These are phyloP conservation scores for Micractinium sp. DNA, from an alignment of 139 green algal species.

Conservation along the genomic window DNA sequence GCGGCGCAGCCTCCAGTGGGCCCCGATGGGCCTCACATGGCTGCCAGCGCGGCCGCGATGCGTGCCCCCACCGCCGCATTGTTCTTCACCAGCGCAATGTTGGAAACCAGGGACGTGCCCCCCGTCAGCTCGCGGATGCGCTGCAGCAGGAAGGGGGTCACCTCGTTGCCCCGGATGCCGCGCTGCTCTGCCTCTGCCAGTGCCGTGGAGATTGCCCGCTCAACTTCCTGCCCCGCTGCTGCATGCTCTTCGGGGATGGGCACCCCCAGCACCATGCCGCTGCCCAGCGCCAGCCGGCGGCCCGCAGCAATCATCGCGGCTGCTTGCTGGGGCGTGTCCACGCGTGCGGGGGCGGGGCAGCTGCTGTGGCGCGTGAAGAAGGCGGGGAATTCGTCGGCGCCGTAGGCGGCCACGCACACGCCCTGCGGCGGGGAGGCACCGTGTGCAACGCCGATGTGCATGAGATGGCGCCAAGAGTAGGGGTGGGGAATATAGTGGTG, in stretches of 20 bases:
- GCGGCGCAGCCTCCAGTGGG: too few relatives aligned
- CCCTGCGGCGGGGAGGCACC: slow-evolving; percentile 59
- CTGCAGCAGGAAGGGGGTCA: slow-evolving; percentile 95
- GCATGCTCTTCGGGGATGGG: slow-evolving; percentile 81
- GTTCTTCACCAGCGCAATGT: slow-evolving; percentile 95
- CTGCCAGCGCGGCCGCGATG: slow-evolving; percentile 66
- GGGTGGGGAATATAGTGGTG: slow-evolving; percentile 38
- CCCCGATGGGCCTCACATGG: neutral
- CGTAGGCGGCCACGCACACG: slow-evolving; percentile 87
- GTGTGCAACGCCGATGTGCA: too few relatives aligned
- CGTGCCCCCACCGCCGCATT: slow-evolving; percentile 87
- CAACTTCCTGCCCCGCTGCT: slow-evolving; percentile 68
- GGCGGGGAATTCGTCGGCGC: slow-evolving; percentile 91
- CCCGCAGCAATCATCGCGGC: slow-evolving; percentile 66
- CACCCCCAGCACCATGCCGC: slow-evolving; percentile 81
- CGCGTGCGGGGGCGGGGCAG: slow-evolving; percentile 60
- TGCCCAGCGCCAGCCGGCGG: slow-evolving; percentile 55
- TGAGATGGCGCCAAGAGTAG: too few relatives aligned
- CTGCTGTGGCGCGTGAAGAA: slow-evolving; percentile 91
- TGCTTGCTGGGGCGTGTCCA: slow-evolving; percentile 69
- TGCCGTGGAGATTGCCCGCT: slow-evolving; percentile 72
- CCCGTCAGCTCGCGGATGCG: slow-evolving; percentile 82
- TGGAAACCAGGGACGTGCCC: slow-evolving; percentile 81
- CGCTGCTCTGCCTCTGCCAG: slow-evolving; percentile 73
- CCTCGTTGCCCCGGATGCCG: slow-evolving; percentile 68